These are phyloP conservation scores for Chalciporus pseudorubinellus DNA, from an alignment of 768 basidiomycete species.

Conservation along the genomic window DNA sequence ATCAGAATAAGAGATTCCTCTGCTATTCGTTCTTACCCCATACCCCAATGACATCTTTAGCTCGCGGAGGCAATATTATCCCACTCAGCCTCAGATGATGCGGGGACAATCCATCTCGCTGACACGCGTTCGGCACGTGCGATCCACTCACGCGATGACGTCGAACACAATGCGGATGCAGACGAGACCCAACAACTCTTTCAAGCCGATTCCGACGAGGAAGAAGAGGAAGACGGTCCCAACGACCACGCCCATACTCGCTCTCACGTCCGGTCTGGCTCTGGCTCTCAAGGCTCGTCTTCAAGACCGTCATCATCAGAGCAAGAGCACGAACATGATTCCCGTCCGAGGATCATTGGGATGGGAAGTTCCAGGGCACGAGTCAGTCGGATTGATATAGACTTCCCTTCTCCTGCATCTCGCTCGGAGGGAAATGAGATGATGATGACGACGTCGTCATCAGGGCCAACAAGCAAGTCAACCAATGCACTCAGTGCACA, in stretches of 20 bases:
- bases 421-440: conserved; percentile 19
- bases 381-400: conserved; percentile 46
- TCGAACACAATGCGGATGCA: conserved; percentile 20
- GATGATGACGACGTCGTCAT: conserved; percentile 13
- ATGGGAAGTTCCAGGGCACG: conserved; percentile 45
- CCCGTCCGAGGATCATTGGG: conserved; percentile 31
- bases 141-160: conserved; percentile 9
- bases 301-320: conserved; percentile 8
- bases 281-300: neutral
- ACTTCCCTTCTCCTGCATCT: conserved; percentile 13
- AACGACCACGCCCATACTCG: neutral
- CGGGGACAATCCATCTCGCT: conserved; percentile 36
- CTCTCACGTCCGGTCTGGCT: neutral
- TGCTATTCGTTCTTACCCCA: conserved; percentile 14
- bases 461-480: conserved; percentile 10
- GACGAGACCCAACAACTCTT: conserved; percentile 28
- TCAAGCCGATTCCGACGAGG: conserved; percentile 21
- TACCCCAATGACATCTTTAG: conserved; percentile 36
- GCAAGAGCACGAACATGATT: conserved; percentile 11
- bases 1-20: neutral
- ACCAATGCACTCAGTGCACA: conserved; percentile 61
- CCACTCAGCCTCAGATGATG: conserved; percentile 43
- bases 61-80: conserved; percentile 85
- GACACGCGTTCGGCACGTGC: conserved; percentile 33
- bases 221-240: conserved; percentile 12